Percentiles rank a stretch among this genome's conserved stretches.
phyloP scores from a whole-genome alignment of 768 basidiomycete genomes.

The Psilocybe sp. region DNA sequence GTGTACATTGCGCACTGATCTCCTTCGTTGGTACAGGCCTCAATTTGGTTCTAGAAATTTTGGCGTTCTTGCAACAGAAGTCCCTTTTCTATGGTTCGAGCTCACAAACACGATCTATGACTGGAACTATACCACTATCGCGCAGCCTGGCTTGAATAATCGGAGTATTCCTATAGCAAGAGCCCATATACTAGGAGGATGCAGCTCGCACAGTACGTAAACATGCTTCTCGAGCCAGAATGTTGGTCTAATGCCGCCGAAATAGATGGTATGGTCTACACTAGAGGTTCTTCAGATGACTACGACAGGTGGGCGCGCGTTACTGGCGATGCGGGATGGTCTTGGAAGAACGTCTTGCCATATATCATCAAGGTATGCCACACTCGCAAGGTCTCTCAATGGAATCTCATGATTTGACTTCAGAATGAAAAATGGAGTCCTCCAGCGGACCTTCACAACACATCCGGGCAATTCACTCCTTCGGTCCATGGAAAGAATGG shows the following conservation, averaged over 20 bases:
- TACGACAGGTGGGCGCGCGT: conserved; percentile 50
- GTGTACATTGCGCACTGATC: not conserved
- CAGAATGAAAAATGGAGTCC: conserved; percentile 18
- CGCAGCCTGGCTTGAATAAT: conserved; percentile 20
- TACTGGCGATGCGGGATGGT: conserved; percentile 47
- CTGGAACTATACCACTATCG: conserved; percentile 29
- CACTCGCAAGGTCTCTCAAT: no score
- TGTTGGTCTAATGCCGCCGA: no score
- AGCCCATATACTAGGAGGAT: conserved; percentile 28
- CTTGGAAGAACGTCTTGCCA: conserved; percentile 23
- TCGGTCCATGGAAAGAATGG: conserved; percentile 29
- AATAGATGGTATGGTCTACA: conserved; percentile 24
- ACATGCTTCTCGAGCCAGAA: no score
- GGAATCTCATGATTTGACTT: not conserved
- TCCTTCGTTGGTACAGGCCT: not conserved
- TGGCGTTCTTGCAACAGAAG: conserved; percentile 16
- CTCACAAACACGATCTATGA: conserved; percentile 18
- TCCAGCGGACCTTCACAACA: conserved; percentile 32
- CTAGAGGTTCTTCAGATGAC: conserved; percentile 35
- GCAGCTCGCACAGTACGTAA: conserved; percentile 16
- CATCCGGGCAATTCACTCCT: conserved; percentile 30
- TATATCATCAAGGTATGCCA: conserved; percentile 21
- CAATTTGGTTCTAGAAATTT: conserved; percentile 13
- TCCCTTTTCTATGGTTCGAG: conserved; percentile 17
- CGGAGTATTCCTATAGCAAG: conserved; percentile 16